These are phyloP conservation scores for Protomyces gravidus DNA, from an alignment of 1,139 yeast genomes.

Conservation along the genomic window DNA sequence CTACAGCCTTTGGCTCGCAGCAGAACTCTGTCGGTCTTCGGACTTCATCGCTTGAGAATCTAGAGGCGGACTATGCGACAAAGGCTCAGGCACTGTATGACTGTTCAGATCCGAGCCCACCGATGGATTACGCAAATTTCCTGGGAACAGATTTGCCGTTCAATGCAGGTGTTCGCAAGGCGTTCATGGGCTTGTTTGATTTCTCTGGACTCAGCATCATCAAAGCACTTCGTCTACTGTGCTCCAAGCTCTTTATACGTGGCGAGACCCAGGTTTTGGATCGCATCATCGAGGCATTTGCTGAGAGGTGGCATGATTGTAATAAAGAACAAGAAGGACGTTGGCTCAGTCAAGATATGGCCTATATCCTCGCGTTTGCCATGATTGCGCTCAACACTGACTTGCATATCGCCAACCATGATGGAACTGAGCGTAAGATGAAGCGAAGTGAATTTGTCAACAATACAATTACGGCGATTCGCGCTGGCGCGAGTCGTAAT, in stretches of 20 bases:
- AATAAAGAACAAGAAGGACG: constrained; percentile 3
- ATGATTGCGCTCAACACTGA: constrained; percentile 61
- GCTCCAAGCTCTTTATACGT: constrained; percentile 62
- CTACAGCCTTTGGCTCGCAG: not conserved
- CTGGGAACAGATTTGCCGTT: constrained; percentile 10
- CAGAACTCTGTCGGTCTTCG: not conserved
- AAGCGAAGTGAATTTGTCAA: constrained; percentile 39
- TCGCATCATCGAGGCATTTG: constrained; percentile 63
- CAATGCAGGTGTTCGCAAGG: constrained; percentile 34
- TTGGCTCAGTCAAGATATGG: constrained; percentile 45
- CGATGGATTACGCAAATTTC: constrained; percentile 12
- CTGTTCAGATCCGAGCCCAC: not conserved
- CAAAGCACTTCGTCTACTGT: constrained; percentile 56
- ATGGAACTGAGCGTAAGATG: constrained; percentile 41
- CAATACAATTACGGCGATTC: constrained; percentile 33
- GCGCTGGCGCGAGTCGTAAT: not conserved
- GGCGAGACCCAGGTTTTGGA: constrained; percentile 86
- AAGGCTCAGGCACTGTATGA: not conserved
- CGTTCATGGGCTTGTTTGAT: constrained; percentile 40
- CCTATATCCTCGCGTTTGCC: constrained; percentile 70
- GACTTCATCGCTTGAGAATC: not conserved
- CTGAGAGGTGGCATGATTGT: constrained; percentile 56
- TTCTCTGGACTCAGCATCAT: constrained; percentile 41
- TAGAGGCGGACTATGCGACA: not conserved
- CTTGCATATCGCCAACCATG: constrained; percentile 39